Evolutionary conservation across 371 early-diverging fungal genomes (phyloP).

Genomic region (Mortierella sp.): DNA sequence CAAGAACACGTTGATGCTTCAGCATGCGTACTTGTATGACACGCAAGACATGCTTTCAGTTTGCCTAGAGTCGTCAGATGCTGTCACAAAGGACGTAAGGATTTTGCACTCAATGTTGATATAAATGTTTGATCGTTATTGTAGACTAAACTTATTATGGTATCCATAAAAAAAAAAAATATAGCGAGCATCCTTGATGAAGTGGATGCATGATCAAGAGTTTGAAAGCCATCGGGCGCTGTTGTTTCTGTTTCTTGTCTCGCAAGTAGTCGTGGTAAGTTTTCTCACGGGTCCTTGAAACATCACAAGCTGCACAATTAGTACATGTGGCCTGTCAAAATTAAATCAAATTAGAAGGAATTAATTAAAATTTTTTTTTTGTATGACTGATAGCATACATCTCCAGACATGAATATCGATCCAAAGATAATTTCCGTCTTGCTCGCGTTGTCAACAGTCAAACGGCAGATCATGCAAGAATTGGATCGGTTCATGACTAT

Average conservation of each 20-base stretch:
- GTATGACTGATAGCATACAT: conserved; percentile 26
- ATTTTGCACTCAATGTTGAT: neutral
- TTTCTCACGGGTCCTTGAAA: neutral
- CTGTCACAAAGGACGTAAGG: conserved; percentile 33
- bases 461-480: conserved; percentile 48
- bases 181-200: conserved; percentile 32
- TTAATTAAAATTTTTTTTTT: conserved; percentile 6
- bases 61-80: conserved; percentile 27
- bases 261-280: conserved; percentile 46
- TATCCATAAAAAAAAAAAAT: neutral
- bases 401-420: conserved; percentile 43
- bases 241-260: conserved; percentile 45
- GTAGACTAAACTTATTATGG: too few relatives aligned
- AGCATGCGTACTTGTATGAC: conserved; percentile 38
- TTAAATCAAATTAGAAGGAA: too few relatives aligned
- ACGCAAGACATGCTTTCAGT: conserved; percentile 38
- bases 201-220: conserved; percentile 54
- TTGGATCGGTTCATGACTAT: conserved; percentile 49
- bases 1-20: conserved; percentile 43
- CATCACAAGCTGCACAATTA: too few relatives aligned
- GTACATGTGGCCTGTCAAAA: too few relatives aligned
- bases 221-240: conserved; percentile 50
- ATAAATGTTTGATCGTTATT: too few relatives aligned
- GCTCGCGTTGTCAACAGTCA: conserved; percentile 30
- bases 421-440: conserved; percentile 32